These are phyloP conservation scores for Ophiostoma tasmaniense DNA, from an alignment of 2,329 filamentous ascomycete species.

Conservation along the genomic window DNA sequence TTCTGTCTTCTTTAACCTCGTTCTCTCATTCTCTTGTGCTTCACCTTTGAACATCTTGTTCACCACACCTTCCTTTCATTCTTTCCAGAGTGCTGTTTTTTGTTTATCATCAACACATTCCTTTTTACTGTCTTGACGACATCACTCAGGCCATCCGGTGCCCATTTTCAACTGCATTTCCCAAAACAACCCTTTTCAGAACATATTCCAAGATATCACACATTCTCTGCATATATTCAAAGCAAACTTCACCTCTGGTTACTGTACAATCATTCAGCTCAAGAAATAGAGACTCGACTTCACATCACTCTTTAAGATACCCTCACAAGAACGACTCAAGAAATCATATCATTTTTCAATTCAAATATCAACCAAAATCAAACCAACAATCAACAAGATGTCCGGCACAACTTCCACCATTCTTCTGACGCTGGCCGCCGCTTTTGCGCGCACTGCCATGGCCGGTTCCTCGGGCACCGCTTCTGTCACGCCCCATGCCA, in stretches of 20 bases:
- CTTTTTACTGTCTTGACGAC: constrained; percentile 7
- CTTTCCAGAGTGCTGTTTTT: background rate
- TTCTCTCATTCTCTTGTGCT: background rate
- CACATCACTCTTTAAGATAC: background rate
- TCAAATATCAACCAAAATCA: background rate
- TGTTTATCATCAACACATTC: background rate
- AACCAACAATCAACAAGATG: background rate
- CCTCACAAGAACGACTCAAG: background rate
- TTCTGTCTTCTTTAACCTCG: background rate
- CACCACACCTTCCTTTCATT: background rate
- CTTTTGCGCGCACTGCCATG: constrained; percentile 18
- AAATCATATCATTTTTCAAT: background rate
- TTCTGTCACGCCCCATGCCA: constrained; percentile 46
- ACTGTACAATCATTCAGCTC: background rate
- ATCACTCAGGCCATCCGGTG: constrained; percentile 4
- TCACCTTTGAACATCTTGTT: background rate
- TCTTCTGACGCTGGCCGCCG: constrained; percentile 16
- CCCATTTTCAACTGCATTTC: constrained; percentile 1
- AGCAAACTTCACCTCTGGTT: constrained; percentile 3
- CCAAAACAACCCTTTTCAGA: background rate
- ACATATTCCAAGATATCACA: background rate
- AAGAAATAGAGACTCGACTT: background rate
- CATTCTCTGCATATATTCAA: constrained; percentile 4
- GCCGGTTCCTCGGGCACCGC: constrained; percentile 17
- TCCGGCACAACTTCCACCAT: constrained; percentile 10